phyloP scores from a whole-genome alignment of 1,139 yeast genomes.

The Sugiyamaella xylanicola region DNA sequence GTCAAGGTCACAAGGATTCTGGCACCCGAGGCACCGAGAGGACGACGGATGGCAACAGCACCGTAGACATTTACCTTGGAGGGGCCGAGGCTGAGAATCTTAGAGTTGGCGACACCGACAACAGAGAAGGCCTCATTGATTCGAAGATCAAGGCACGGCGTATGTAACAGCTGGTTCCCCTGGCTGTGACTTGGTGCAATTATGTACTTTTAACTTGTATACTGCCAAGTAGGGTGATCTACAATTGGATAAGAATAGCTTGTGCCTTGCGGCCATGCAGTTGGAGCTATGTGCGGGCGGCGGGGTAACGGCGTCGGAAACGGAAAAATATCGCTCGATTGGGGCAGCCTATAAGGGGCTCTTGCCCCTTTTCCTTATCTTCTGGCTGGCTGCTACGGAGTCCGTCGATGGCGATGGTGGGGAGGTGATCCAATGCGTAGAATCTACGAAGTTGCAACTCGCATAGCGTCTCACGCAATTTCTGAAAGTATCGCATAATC shows the following conservation, averaged over 20 bases:
- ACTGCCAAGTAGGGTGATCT: too few relatives aligned
- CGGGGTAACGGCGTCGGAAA: not conserved
- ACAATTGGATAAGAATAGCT: too few relatives aligned
- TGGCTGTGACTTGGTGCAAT: too few relatives aligned
- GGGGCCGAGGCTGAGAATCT: conserved; percentile 64
- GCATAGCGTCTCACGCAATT: not conserved
- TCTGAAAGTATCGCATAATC: not conserved
- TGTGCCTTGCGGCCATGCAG: too few relatives aligned
- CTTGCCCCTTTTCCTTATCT: not conserved
- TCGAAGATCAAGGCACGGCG: too few relatives aligned
- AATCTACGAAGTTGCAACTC: not conserved
- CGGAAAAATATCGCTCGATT: not conserved
- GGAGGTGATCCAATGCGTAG: too few relatives aligned
- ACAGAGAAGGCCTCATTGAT: conserved; percentile 96
- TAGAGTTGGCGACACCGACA: conserved; percentile 88
- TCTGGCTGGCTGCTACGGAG: not conserved
- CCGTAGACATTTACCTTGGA: conserved; percentile 90
- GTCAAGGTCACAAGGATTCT: conserved; percentile 85
- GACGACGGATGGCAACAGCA: conserved; percentile 97
- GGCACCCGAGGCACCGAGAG: conserved; percentile 97
- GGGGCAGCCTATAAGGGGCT: not conserved
- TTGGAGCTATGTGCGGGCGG: not conserved
- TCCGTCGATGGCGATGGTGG: not conserved
- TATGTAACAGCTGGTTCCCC: too few relatives aligned
- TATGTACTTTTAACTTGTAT: too few relatives aligned